Percentiles rank a stretch among this genome's conserved stretches.
Evolutionary conservation across 176 grass and related monocot species (phyloP).

Genomic region (Melocanna baccifera): DNA sequence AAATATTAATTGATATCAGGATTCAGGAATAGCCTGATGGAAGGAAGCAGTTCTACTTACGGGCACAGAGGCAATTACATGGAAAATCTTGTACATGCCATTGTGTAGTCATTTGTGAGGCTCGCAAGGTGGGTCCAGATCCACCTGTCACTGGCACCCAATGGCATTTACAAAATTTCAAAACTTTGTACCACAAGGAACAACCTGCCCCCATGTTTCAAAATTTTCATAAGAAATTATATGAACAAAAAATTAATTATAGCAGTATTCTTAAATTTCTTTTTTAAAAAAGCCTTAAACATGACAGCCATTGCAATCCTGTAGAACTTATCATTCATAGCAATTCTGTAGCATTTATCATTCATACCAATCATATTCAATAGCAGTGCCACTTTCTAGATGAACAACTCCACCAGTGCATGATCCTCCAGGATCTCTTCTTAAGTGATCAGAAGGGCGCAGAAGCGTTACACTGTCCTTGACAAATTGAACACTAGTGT

Average conservation of each 20-base stretch:
- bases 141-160: background rate
- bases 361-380: slow-evolving; percentile 97
- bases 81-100: background rate
- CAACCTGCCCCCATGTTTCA: background rate
- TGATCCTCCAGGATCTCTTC: slow-evolving; percentile 44
- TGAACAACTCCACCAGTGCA: slow-evolving; percentile 69
- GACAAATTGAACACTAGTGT: slow-evolving; percentile 75
- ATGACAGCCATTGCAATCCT: background rate
- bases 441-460: slow-evolving; percentile 71
- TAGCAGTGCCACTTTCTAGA: slow-evolving; percentile 80
- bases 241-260: background rate
- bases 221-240: background rate
- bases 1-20: background rate
- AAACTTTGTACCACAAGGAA: background rate
- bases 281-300: background rate
- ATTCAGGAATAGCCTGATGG: background rate
- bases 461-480: slow-evolving; percentile 84
- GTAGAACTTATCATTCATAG: slow-evolving; percentile 37
- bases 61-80: background rate
- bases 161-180: background rate
- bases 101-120: background rate
- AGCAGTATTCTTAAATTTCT: background rate
- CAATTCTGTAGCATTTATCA: slow-evolving; percentile 15
- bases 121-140: background rate
- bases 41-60: background rate